Conservation (phyloP, 768 basidiomycete species). For the Stropharia rugosoannulata region DNA sequence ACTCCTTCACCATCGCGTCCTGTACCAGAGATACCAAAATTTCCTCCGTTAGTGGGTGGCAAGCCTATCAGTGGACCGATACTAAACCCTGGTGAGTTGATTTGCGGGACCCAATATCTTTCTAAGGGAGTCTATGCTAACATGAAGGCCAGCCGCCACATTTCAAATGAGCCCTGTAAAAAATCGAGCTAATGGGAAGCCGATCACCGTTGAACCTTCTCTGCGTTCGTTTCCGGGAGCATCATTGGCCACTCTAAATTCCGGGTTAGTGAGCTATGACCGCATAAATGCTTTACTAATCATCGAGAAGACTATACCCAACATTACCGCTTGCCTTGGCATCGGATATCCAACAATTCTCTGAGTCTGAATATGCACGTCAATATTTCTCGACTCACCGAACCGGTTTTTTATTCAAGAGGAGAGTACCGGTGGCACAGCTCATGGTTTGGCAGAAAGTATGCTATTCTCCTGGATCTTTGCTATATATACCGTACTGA, state of each 20-base stretch:
- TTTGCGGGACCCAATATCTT: neutral
- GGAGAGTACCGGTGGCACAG: conserved; percentile 78
- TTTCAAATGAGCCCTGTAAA: conserved; percentile 75
- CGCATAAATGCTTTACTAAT: conserved; percentile 4
- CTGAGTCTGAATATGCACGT: conserved; percentile 79
- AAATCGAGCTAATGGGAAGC: conserved; percentile 56
- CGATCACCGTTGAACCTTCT: conserved; percentile 55
- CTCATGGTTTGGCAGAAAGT: conserved; percentile 94
- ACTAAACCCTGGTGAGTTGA: conserved; percentile 59
- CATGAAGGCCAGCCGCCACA: conserved; percentile 53
- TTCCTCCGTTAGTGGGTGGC: conserved; percentile 49
- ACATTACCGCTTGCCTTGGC: conserved; percentile 79
- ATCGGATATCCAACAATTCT: conserved; percentile 85
- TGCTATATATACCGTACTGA: conserved; percentile 1
- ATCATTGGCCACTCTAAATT: conserved; percentile 46
- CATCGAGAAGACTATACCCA: conserved; percentile 60
- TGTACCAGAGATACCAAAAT: conserved; percentile 35
- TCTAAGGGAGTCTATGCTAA: neutral
- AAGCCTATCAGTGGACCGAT: conserved; percentile 71
- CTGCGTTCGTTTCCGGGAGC: conserved; percentile 19
- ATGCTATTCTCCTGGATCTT: neutral
- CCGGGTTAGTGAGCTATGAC: conserved; percentile 51
- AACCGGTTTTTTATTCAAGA: conserved; percentile 84
- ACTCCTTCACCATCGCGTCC: conserved; percentile 47
- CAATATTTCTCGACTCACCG: conserved; percentile 90